Evolutionary conservation across 306 rosid species (phyloP), one percentile per base, ranked within the genome.

Genomic region (Arachis stenosperma): DNA sequence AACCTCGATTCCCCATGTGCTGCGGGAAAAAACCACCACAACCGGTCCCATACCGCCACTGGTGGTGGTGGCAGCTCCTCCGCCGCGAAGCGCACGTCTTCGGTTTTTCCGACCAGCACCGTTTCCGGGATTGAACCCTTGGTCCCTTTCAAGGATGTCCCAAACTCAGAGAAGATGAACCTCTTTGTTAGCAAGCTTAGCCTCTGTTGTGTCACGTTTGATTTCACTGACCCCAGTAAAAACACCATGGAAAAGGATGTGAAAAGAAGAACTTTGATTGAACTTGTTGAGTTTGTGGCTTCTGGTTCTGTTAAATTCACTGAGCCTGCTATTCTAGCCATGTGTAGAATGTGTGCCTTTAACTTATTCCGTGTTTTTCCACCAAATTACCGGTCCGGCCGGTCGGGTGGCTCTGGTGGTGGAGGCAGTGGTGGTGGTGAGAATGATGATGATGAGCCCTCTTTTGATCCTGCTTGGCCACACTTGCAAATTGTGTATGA

Each of bases 391-490:
- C 85, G 88, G 33, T 96, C 91, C 72, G 91, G 88, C 86, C 91
- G 85, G 76, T 86, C 89, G 27, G 97, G 88, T 80, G 95, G 91
- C 59, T 94, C 90, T 84, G 99, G 91, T 51, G 65, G 88, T 39
- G 99, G 91, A 47, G 99, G 37, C 3, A 96, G 88, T 80, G 95
- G 91, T 55, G 91, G 89, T 84, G 99, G 91, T 47, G 65, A 88
- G 37, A 33, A 33, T 39, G 99, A 94, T 42, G 99, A 94, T 74
- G 97, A 91, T 61, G 99, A 94, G 79, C 97, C 99, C 43, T 91
- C 91, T 7, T 91, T 94, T 97, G 99, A 91, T 75, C 99, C 99
- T 6, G 92, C 96, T 8, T 94, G 99, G 99, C 84, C 95, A 43
- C 92, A 86, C 84, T 79, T 94, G 87, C 99, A 94, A 86, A 71